phyloP scores from a whole-genome alignment of 352 stramenopile species.

The Pythium rhizo-oryzae region DNA sequence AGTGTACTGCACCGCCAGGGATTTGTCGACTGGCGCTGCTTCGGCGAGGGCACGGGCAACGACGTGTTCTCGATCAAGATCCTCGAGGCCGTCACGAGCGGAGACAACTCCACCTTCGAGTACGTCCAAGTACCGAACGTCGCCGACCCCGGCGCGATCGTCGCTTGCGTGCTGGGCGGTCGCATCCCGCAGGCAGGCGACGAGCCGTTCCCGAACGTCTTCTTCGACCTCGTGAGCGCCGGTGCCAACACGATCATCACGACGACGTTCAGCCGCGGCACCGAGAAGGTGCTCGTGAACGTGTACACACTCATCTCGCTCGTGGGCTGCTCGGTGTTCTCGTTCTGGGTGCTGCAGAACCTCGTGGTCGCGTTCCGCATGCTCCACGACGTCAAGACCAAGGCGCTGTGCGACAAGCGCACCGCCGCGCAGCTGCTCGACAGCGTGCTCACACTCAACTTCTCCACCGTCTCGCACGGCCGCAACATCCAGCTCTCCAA shows the following conservation, averaged over 20 bases:
- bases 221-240: constrained; percentile 14
- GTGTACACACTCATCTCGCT: constrained; percentile 27
- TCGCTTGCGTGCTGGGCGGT: constrained; percentile 25
- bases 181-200: constrained; percentile 21
- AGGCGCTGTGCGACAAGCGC: constrained; percentile 4
- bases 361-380: neutral
- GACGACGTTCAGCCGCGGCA: constrained; percentile 21
- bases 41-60: constrained; percentile 17
- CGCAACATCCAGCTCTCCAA: constrained; percentile 30
- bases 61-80: constrained; percentile 20
- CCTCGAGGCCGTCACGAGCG: constrained; percentile 2
- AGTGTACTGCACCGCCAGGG: constrained; percentile 19
- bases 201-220: constrained; percentile 22
- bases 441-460: constrained; percentile 18
- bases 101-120: constrained; percentile 20
- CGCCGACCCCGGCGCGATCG: constrained; percentile 12
- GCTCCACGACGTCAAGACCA: neutral
- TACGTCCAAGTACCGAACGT: neutral
- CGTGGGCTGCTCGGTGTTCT: constrained; percentile 26
- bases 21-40: constrained; percentile 15
- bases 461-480: constrained; percentile 21
- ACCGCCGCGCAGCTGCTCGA: constrained; percentile 13
- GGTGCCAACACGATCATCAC: constrained; percentile 29
- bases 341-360: constrained; percentile 21
- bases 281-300: constrained; percentile 27